Evolutionary conservation across 176 grass and related monocot genomes (phyloP).

Genomic region (Coix lacrymajobi): DNA sequence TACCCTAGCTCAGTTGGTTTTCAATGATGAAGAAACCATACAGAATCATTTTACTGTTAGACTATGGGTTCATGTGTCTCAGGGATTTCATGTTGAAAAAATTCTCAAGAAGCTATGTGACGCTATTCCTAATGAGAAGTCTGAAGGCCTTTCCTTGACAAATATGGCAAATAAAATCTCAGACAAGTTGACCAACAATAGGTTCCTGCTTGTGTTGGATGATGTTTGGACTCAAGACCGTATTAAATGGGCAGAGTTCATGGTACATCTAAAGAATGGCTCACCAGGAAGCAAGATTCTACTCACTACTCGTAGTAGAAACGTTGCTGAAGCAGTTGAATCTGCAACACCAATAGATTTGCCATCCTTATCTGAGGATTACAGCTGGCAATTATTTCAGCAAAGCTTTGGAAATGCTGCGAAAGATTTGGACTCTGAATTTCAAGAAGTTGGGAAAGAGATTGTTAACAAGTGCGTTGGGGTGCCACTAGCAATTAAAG

Average conservation of each 20-base stretch:
- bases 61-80: too few relatives aligned
- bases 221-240: too few relatives aligned
- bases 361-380: not conserved
- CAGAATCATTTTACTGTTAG: not conserved
- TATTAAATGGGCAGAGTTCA: not conserved
- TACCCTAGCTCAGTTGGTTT: not conserved
- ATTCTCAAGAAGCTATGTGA: not conserved
- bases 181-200: not conserved
- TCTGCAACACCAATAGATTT: not conserved
- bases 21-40: not conserved
- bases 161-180: not conserved
- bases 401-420: not conserved
- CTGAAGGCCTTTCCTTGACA: not conserved
- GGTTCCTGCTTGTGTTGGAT: too few relatives aligned
- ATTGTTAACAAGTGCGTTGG: too few relatives aligned
- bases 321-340: not conserved
- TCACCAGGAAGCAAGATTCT: not conserved
- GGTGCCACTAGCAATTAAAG: too few relatives aligned
- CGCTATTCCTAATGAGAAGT: not conserved
- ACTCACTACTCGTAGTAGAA: not conserved
- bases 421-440: not conserved
- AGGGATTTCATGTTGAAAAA: slow-evolving; percentile 2
- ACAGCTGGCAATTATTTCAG: slow-evolving; percentile 9
- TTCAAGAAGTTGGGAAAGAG: not conserved
- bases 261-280: not conserved